A percentile compares a stretch with the other conserved stretches of the same genome.
These are phyloP conservation scores for Aspergillus costaricaensis DNA, from an alignment of 2,329 filamentous ascomycete species.

Conservation along the genomic window DNA sequence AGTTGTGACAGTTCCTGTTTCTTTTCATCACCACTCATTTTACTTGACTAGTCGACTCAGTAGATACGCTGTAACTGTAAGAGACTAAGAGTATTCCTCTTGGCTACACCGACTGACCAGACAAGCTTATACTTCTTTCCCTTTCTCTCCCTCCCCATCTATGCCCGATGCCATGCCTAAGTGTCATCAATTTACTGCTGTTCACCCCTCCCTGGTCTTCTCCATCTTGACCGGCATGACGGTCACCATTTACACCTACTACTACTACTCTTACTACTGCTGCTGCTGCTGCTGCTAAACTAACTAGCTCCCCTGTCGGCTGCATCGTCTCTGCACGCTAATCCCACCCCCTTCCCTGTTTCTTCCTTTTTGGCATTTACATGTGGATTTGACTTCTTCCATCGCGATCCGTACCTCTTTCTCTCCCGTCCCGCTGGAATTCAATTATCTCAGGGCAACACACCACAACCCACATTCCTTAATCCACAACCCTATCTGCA, in stretches of 20 bases:
- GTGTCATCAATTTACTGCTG: too few relatives aligned
- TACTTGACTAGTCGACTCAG: too few relatives aligned
- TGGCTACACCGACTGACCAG: background rate
- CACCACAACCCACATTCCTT: too few relatives aligned
- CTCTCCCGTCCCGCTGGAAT: too few relatives aligned
- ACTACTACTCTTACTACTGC: constrained; percentile 16
- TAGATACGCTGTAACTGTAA: too few relatives aligned
- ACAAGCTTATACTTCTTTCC: background rate
- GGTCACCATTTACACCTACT: background rate
- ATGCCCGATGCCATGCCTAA: background rate
- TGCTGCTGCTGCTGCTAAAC: constrained; percentile 18
- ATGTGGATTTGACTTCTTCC: background rate
- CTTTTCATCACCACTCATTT: too few relatives aligned
- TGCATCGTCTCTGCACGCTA: constrained; percentile 7
- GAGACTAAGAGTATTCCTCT: too few relatives aligned
- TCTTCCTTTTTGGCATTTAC: constrained; percentile 3
- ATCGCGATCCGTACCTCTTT: background rate
- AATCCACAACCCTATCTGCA: too few relatives aligned
- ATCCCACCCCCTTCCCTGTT: background rate
- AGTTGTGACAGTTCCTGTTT: too few relatives aligned
- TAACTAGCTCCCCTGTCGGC: background rate
- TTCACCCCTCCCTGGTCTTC: background rate
- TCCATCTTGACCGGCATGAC: background rate
- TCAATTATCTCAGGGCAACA: too few relatives aligned
- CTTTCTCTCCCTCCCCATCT: background rate